Conservation (phyloP, 805 yeast species). For the Barnettozyma botsteinii region DNA sequence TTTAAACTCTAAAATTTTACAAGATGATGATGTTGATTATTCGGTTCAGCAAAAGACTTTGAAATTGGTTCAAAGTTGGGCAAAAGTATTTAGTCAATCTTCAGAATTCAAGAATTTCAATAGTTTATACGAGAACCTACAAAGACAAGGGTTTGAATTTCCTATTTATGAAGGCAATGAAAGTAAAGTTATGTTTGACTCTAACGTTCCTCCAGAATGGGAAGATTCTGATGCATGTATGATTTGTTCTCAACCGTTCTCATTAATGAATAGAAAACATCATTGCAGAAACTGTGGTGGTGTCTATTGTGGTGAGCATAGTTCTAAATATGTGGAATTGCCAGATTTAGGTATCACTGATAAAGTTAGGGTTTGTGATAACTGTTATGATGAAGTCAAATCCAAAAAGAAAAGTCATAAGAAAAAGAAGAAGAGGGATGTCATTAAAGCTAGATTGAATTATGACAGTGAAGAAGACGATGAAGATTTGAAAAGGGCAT, state of each 20-base stretch:
- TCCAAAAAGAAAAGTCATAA: constrained; percentile 30
- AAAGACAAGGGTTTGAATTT: constrained; percentile 58
- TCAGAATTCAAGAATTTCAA: constrained; percentile 60
- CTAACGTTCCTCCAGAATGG: constrained; percentile 97
- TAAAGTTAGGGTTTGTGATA: constrained; percentile 91
- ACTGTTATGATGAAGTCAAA: constrained; percentile 64
- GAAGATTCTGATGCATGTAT: constrained; percentile 92
- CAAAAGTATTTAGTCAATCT: constrained; percentile 63
- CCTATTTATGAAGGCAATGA: constrained; percentile 39
- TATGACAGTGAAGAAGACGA: constrained; percentile 57
- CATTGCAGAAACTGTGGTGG: constrained; percentile 98
- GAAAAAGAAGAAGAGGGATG: constrained; percentile 23
- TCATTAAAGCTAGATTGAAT: constrained; percentile 22
- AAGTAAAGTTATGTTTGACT: constrained; percentile 59
- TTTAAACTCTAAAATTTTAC: constrained; percentile 40
- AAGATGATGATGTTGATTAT: constrained; percentile 35
- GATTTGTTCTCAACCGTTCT: constrained; percentile 79
- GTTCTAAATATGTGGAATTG: constrained; percentile 63
- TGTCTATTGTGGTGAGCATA: constrained; percentile 80
- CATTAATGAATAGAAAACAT: constrained; percentile 84
- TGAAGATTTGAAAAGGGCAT: constrained; percentile 71
- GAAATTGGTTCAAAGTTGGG: constrained; percentile 71
- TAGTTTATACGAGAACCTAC: constrained; percentile 53
- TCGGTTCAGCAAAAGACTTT: constrained; percentile 58
- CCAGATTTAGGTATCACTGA: constrained; percentile 82